Conservation (phyloP, 495 filamentous ascomycete genomes). For the Podospora tetraspora region DNA sequence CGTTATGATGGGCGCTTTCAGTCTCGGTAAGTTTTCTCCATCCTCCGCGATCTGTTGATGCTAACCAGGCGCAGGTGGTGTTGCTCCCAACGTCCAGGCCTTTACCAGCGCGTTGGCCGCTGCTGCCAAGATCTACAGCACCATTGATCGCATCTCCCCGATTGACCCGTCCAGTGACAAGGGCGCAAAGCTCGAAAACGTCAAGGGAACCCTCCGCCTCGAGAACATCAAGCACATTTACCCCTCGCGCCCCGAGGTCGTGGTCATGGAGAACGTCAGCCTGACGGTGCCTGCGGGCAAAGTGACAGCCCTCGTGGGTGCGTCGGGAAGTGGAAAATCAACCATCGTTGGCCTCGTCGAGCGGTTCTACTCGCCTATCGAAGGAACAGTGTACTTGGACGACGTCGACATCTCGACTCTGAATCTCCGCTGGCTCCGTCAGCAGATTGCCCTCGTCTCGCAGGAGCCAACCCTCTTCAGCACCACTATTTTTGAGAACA, state of each 20-base stretch:
- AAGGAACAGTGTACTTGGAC: constrained; percentile 73
- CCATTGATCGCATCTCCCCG: constrained; percentile 86
- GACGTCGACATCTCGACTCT: constrained; percentile 74
- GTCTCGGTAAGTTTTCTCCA: constrained; percentile 58
- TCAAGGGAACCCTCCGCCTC: constrained; percentile 78
- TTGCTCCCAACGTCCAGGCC: constrained; percentile 78
- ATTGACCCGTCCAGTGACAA: constrained; percentile 70
- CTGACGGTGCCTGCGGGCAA: constrained; percentile 79
- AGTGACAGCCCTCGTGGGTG: constrained; percentile 79
- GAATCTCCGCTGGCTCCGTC: constrained; percentile 86
- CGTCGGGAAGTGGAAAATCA: constrained; percentile 85
- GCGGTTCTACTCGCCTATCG: constrained; percentile 85
- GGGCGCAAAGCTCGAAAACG: constrained; percentile 63
- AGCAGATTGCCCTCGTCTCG: constrained; percentile 84
- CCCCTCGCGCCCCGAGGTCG: constrained; percentile 83
- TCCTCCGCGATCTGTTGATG: neutral
- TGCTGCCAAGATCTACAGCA: constrained; percentile 82
- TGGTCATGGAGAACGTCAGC: constrained; percentile 76
- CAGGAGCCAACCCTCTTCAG: constrained; percentile 79
- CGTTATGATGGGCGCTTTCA: constrained; percentile 87
- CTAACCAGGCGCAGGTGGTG: constrained; percentile 21
- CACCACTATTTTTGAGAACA: constrained; percentile 82
- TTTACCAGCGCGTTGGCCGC: constrained; percentile 72
- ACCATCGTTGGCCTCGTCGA: constrained; percentile 90
- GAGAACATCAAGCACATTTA: constrained; percentile 85